These are phyloP conservation scores for Chiua virens DNA, from an alignment of 768 basidiomycete species.

Conservation along the genomic window DNA sequence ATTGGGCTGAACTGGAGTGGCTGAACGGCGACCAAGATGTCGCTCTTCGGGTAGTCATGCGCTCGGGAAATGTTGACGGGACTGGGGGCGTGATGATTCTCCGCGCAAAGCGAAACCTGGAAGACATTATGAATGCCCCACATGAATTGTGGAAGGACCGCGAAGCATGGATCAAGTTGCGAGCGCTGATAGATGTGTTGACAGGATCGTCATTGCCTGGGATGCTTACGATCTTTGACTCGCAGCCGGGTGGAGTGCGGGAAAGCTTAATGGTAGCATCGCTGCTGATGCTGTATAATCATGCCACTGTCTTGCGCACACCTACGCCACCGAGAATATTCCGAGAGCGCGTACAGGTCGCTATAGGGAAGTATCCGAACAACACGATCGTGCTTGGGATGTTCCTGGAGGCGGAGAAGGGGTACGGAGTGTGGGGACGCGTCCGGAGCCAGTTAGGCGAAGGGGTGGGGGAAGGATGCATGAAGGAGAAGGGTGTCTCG, in stretches of 20 bases:
- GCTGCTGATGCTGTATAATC: constrained; percentile 60
- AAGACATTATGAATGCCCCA: constrained; percentile 43
- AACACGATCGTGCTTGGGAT: constrained; percentile 73
- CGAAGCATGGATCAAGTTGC: constrained; percentile 65
- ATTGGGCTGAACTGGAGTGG: constrained; percentile 89
- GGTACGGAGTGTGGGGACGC: constrained; percentile 77
- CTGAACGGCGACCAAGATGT: constrained; percentile 48
- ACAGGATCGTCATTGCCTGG: constrained; percentile 41
- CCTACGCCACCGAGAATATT: constrained; percentile 58
- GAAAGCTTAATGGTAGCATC: constrained; percentile 61
- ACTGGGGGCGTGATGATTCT: constrained; percentile 54
- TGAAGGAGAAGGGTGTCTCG: constrained; percentile 52
- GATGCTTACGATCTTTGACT: constrained; percentile 41
- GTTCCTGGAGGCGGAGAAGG: constrained; percentile 75
- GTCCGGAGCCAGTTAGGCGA: constrained; percentile 59
- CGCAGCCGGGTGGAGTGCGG: constrained; percentile 19
- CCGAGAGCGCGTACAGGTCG: constrained; percentile 55
- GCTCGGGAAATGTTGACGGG: constrained; percentile 53
- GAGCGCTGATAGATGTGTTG: constrained; percentile 65
- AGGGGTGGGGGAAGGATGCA: constrained; percentile 30
- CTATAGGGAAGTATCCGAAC: constrained; percentile 57
- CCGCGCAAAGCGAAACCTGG: constrained; percentile 62
- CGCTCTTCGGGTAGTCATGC: constrained; percentile 53
- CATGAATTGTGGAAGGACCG: constrained; percentile 51
- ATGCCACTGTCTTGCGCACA: constrained; percentile 53